Evolutionary conservation across 1,284 basidiomycete species (phyloP), one percentile per base, ranked within the genome.

Genomic region (Puccinia coronata): DNA sequence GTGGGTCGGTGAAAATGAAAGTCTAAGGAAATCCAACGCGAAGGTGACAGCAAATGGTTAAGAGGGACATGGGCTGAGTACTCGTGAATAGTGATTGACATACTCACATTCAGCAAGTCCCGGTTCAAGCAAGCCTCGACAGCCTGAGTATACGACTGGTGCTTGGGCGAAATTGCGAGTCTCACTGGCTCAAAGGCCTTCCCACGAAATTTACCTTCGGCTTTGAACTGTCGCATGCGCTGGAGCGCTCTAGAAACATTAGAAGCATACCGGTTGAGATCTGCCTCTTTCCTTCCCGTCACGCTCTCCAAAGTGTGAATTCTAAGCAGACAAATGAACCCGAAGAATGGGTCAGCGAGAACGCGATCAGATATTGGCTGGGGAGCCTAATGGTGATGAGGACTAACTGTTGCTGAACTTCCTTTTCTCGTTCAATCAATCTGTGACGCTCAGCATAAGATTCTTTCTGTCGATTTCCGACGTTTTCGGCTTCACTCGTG

Each of bases 141-240:
- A 4, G 53, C 80, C 39, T 49, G 43, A 43, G 34, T 72, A 36
- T 36, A 74, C 3, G 39, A 39, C n/a, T 49, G 25, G 41, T 75
- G 23, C 47, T 81, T 81, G 65, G 80, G 72, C 5, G 72, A 53
- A 6, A 81, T 59, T 51, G 51, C 34, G 34, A 81, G 34, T 23
- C 72, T 72, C 55, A 81, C 31, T 9, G 80, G 80, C 25, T 81
- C 80, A 41, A 67, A 81, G 11, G 55, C 80, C 51, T 81, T 59
- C 5, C 80, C 80, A 36, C 51, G 61, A 61, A 81, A 81, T 65
- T 34, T 75, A 20, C 63, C 51, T 59, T 74, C 80, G 4, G 47
- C 28, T 41, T 59, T 81, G 4, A 74, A 25, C 20, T 59, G n/a
- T 23, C 80, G 59, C 51, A 81, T 69, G 25, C 51, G 55, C 39